phyloP scores from a whole-genome alignment of 139 green algal genomes.

The Chlorella sp. region DNA sequence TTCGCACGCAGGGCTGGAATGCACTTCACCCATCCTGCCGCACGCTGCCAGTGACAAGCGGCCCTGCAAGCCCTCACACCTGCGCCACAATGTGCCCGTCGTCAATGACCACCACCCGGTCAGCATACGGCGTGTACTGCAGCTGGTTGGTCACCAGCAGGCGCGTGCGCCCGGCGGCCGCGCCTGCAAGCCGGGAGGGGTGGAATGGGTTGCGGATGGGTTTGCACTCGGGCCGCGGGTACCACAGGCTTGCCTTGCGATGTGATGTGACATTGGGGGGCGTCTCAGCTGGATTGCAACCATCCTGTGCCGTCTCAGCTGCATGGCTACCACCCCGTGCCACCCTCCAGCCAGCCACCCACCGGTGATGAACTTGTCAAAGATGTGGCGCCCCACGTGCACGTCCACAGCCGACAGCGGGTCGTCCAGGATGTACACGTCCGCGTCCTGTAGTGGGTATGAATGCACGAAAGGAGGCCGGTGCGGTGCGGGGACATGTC shows the following conservation, averaged over 20 bases:
- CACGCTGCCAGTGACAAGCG: no score
- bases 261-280: no score
- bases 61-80: no score
- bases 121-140: slow-evolving; percentile 76
- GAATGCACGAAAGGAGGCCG: not conserved
- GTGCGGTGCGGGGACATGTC: not conserved
- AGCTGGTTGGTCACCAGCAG: slow-evolving; percentile 92
- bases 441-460: slow-evolving; percentile 58
- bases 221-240: no score
- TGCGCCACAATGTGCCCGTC: slow-evolving; percentile 58
- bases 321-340: no score
- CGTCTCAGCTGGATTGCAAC: no score
- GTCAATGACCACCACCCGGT: slow-evolving; percentile 83
- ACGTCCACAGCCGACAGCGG: slow-evolving; percentile 92
- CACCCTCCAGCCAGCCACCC: no score
- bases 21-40: no score
- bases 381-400: slow-evolving; percentile 88
- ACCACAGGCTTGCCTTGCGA: no score
- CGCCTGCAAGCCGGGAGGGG: not conserved
- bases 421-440: slow-evolving; percentile 95
- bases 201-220: no score
- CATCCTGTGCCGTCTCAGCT: no score
- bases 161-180: slow-evolving; percentile 62
- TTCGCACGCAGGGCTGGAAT: no score
- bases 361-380: slow-evolving; percentile 75